Conservation (phyloP, 2,329 filamentous ascomycete species). For the Colletotrichum sp. region DNA sequence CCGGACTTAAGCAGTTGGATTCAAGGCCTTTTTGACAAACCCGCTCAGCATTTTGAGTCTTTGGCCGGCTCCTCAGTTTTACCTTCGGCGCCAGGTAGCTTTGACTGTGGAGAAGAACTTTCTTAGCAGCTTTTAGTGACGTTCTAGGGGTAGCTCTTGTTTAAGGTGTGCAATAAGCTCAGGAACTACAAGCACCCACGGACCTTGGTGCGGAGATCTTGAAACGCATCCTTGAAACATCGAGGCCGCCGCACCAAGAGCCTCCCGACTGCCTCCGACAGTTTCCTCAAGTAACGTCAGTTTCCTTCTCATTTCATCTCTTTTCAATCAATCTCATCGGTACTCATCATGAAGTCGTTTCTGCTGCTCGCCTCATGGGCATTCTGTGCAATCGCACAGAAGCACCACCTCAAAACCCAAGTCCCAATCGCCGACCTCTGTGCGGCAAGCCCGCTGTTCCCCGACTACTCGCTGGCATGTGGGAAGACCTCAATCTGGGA, state of each 20-base stretch:
- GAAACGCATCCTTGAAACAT: slow-evolving; percentile 21
- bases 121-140: background rate
- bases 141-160: background rate
- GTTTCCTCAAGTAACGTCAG: background rate
- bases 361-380: background rate
- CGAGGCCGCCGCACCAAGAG: background rate
- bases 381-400: background rate
- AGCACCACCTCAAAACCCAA: background rate
- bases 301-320: background rate
- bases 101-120: background rate
- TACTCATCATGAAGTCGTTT: background rate
- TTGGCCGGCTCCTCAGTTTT: background rate
- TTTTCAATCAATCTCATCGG: background rate
- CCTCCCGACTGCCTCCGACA: background rate
- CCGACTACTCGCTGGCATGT: slow-evolving; percentile 3
- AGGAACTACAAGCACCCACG: background rate
- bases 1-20: no score
- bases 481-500: background rate
- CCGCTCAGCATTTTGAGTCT: background rate
- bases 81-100: fast-evolving
- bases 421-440: background rate
- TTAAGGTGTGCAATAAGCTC: background rate
- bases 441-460: slow-evolving; percentile 9
- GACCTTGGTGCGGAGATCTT: slow-evolving; percentile 7
- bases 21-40: no score